phyloP scores from a whole-genome alignment of 75 land plant genomes.

The Pseudotsuga menziesii region DNA sequence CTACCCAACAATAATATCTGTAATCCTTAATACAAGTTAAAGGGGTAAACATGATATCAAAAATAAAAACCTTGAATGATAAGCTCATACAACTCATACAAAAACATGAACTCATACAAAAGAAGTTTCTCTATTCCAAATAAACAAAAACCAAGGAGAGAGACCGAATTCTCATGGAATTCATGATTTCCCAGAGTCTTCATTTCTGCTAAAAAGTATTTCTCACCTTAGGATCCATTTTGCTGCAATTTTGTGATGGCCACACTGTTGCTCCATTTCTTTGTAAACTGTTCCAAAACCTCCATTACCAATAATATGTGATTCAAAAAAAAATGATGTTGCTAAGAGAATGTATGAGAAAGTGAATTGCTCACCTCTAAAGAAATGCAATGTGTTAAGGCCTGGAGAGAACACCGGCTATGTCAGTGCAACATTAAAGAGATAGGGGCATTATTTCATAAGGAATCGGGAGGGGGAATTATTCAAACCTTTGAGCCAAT shows the following conservation, averaged over 20 bases:
- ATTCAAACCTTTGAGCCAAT: too few relatives aligned
- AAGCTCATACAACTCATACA: too few relatives aligned
- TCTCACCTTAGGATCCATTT: slow-evolving; percentile 15
- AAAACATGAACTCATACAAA: slow-evolving; percentile 21
- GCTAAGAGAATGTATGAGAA: slow-evolving; percentile 16
- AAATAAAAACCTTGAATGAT: too few relatives aligned
- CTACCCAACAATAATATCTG: too few relatives aligned
- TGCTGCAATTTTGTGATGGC: slow-evolving; percentile 22
- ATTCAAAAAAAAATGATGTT: too few relatives aligned
- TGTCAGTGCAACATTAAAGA: too few relatives aligned
- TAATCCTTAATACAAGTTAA: too few relatives aligned
- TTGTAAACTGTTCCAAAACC: slow-evolving; percentile 26
- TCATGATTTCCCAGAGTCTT: slow-evolving; percentile 18
- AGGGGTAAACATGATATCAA: too few relatives aligned
- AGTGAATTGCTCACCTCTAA: neutral
- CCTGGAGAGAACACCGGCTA: too few relatives aligned
- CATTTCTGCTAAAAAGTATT: slow-evolving; percentile 26
- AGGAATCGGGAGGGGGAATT: too few relatives aligned
- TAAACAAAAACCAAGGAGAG: slow-evolving; percentile 17
- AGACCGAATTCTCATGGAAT: slow-evolving; percentile 24
- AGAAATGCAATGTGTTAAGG: neutral
- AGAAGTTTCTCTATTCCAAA: slow-evolving; percentile 25
- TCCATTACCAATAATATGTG: slow-evolving; percentile 16
- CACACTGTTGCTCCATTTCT: slow-evolving; percentile 18
- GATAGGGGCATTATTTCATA: too few relatives aligned